Base-by-base conservation (phyloP, 805 yeast genomes). In the Alloascoidea africana region DNA sequence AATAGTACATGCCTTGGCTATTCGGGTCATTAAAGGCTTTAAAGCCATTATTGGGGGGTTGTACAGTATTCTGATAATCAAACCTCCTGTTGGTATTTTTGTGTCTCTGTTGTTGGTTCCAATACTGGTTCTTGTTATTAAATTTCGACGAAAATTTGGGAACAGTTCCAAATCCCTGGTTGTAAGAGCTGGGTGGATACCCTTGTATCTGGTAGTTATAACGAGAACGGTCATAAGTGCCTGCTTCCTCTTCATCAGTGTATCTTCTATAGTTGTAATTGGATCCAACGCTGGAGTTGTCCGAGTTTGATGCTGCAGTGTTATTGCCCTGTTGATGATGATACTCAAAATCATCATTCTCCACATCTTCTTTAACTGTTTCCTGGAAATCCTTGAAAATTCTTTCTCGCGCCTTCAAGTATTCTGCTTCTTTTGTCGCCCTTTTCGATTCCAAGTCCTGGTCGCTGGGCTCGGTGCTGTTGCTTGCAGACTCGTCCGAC, bases 361-460 rank as follows among this genome's bases (percentile, higher is more conserved):
- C 30, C n/a, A n/a, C n/a, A n/a, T n/a, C n/a, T n/a, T n/a, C n/a
- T n/a, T n/a, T 23, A 32, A 14, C 34, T 6, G 14, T 5, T n/a
- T 32, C 11, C n/a, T 14, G n/a, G 15, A 14, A 34, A n/a, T 34
- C 36, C 18, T 37, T 16, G 36, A 53, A 53, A 13, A 55, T 54
- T 39, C 50, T 41, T 32, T 54, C 55, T 27, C 60, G 41, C 17
- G 50, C 41, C 39, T 49, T 46, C 43, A 40, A 42, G 37, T 55
- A 55, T 23, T 50, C 38, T 13, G 51, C 58, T 40, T 54, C 30
- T 23, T 23, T 23, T 8, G n/a, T 8, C 8, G 30, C 56, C 39
- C 57, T 37, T 35, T 50, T 54, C 4, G 13, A 8, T n/a, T 23
- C 30, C n/a, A 23, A 23, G n/a, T 39, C 51, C 11, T 41, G 27